These are phyloP conservation scores for Leccinum uliginosum DNA, from an alignment of 768 basidiomycete species.

Conservation along the genomic window DNA sequence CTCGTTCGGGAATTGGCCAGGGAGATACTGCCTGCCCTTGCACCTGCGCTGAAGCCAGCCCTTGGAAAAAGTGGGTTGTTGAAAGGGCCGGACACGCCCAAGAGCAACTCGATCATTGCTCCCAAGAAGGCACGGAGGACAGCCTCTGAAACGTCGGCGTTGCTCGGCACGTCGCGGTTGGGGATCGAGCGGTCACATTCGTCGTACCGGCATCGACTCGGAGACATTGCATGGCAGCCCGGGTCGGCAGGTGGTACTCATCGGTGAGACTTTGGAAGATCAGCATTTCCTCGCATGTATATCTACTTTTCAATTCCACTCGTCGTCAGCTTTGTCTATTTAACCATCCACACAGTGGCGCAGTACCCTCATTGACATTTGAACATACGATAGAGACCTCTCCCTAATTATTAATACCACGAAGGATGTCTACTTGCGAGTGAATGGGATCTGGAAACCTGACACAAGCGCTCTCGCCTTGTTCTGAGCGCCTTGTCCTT, in stretches of 20 bases:
- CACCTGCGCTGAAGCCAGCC: slow-evolving; percentile 63
- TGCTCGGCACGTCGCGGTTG: slow-evolving; percentile 26
- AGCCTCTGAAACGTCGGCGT: slow-evolving; percentile 61
- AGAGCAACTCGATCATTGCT: slow-evolving; percentile 42
- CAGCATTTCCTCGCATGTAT: slow-evolving; percentile 1
- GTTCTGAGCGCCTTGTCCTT: slow-evolving; percentile 87
- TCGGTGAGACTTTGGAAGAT: slow-evolving; percentile 14
- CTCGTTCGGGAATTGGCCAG: slow-evolving; percentile 85
- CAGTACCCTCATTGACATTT: slow-evolving; percentile 28
- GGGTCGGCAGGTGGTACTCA: slow-evolving; percentile 11
- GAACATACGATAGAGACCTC: slow-evolving; percentile 21
- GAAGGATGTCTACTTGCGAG: slow-evolving; percentile 33
- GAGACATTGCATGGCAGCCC: slow-evolving; percentile 60
- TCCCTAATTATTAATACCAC: slow-evolving; percentile 23
- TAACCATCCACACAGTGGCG: slow-evolving; percentile 12
- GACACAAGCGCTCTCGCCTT: slow-evolving; percentile 81
- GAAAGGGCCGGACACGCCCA: slow-evolving; percentile 36
- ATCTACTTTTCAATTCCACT: slow-evolving; percentile 16
- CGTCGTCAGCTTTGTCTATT: slow-evolving; percentile 14
- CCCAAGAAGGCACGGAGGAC: slow-evolving; percentile 64
- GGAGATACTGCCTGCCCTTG: slow-evolving; percentile 76
- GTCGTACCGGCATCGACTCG: slow-evolving; percentile 49
- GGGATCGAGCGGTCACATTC: slow-evolving; percentile 34
- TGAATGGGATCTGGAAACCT: slow-evolving; percentile 90
- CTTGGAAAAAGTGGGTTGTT: slow-evolving; percentile 24